Conservation (phyloP, 805 yeast genomes). For the Kazachstania bromeliacearum region DNA sequence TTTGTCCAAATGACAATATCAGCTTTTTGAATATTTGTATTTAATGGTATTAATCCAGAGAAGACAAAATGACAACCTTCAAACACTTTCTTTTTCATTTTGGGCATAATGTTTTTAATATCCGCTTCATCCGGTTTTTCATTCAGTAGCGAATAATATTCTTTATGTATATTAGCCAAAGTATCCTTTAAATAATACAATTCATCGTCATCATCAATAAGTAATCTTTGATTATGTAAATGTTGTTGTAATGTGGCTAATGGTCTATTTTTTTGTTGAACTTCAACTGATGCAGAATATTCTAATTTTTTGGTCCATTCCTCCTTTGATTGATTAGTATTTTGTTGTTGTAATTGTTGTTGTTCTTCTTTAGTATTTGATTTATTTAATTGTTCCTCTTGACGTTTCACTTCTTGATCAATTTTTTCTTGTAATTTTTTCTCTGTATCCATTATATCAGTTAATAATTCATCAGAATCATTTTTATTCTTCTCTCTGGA, state of each 20-base stretch:
- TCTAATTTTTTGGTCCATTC: slow-evolving; percentile 50
- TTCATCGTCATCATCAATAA: slow-evolving; percentile 77
- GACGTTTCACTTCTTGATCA: slow-evolving; percentile 27
- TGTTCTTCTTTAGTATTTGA: slow-evolving; percentile 21
- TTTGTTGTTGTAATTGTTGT: slow-evolving; percentile 2
- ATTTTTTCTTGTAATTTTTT: slow-evolving; percentile 24
- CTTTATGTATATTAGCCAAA: slow-evolving; percentile 51
- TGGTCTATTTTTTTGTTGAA: slow-evolving; percentile 75
- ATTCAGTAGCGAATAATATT: slow-evolving; percentile 47
- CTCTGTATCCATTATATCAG: slow-evolving; percentile 28
- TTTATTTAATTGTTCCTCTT: slow-evolving; percentile 30
- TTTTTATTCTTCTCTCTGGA: slow-evolving; percentile 19
- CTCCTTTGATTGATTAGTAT: slow-evolving; percentile 32
- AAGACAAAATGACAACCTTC: slow-evolving; percentile 62
- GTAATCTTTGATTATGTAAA: slow-evolving; percentile 43
- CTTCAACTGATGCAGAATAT: slow-evolving; percentile 62
- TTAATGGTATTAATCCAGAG: slow-evolving; percentile 87
- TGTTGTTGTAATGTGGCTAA: slow-evolving; percentile 73
- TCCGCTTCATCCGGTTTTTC: slow-evolving; percentile 41
- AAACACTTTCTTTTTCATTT: slow-evolving; percentile 61
- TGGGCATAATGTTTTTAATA: slow-evolving; percentile 61
- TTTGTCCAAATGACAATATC: slow-evolving; percentile 89
- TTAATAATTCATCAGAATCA: slow-evolving; percentile 24
- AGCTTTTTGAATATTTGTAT: slow-evolving; percentile 58
- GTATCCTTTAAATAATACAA: slow-evolving; percentile 53